phyloP scores from a whole-genome alignment of 805 yeast genomes.

The Hanseniaspora valbyensis region DNA sequence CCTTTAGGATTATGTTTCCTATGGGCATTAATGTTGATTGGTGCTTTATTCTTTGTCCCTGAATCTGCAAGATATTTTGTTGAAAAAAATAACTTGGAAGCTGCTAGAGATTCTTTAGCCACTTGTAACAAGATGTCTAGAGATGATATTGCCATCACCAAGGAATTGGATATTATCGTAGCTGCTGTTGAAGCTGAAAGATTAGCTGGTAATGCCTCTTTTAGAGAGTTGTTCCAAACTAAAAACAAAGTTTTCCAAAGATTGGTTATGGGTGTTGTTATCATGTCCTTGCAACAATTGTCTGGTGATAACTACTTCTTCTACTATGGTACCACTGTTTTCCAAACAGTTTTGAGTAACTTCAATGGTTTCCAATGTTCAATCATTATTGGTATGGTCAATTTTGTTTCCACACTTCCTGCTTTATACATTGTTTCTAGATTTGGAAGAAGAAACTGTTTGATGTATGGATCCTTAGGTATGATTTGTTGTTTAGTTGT shows the following conservation, averaged over 20 bases:
- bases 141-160: constrained; percentile 45
- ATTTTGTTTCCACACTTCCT: constrained; percentile 46
- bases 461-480: constrained; percentile 40
- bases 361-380: constrained; percentile 42
- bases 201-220: constrained; percentile 53
- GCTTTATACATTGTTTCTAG: constrained; percentile 43
- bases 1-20: constrained; percentile 50
- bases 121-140: constrained; percentile 43
- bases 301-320: constrained; percentile 59
- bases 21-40: constrained; percentile 35
- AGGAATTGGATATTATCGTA: constrained; percentile 46
- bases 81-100: constrained; percentile 45
- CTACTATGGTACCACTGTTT: constrained; percentile 55
- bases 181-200: constrained; percentile 53
- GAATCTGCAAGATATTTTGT: constrained; percentile 64
- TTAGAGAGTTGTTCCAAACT: constrained; percentile 57
- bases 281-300: constrained; percentile 57
- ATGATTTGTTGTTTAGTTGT: constrained; percentile 38
- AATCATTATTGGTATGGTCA: constrained; percentile 48
- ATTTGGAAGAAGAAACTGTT: constrained; percentile 42
- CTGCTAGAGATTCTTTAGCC: constrained; percentile 51
- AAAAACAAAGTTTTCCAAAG: constrained; percentile 47
- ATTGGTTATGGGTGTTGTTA: constrained; percentile 40
- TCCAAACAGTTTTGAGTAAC: constrained; percentile 47
- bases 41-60: constrained; percentile 44